These are phyloP conservation scores for Ogataea minuta DNA, from an alignment of 805 yeast species.

Conservation along the genomic window DNA sequence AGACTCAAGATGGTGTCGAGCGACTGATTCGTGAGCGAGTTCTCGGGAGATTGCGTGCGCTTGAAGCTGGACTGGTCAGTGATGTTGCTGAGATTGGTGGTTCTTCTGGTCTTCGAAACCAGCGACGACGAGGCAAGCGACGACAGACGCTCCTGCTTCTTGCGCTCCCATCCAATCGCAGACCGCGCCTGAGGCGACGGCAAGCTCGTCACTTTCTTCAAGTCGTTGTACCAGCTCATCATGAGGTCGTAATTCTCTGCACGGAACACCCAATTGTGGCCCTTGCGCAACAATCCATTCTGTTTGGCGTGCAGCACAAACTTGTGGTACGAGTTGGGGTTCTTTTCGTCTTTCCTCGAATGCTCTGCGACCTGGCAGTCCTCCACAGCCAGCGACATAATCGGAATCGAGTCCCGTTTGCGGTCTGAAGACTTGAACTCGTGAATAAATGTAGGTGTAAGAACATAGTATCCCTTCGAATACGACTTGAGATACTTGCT, in stretches of 20 bases:
- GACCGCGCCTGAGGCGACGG: constrained; percentile 61
- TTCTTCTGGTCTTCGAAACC: constrained; percentile 16
- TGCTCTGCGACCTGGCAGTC: constrained; percentile 83
- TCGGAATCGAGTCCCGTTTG: constrained; percentile 75
- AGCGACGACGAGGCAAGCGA: constrained; percentile 30
- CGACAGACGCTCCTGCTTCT: constrained; percentile 23
- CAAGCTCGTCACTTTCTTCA: constrained; percentile 63
- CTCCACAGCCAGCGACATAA: constrained; percentile 75
- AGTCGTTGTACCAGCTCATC: constrained; percentile 82
- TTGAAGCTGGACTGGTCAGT: constrained; percentile 20
- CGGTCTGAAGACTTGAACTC: constrained; percentile 86
- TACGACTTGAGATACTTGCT: constrained; percentile 92
- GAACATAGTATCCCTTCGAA: constrained; percentile 84
- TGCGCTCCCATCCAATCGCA: constrained; percentile 39
- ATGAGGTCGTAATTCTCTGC: constrained; percentile 78
- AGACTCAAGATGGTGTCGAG: constrained; percentile 23
- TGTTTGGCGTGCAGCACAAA: constrained; percentile 78
- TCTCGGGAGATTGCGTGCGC: constrained; percentile 12
- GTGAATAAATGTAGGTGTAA: constrained; percentile 84
- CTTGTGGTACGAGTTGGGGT: constrained; percentile 57
- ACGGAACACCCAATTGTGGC: constrained; percentile 93
- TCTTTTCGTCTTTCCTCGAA: constrained; percentile 63
- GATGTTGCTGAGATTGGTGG: constrained; percentile 19
- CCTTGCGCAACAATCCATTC: constrained; percentile 70
- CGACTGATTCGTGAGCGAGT: constrained; percentile 24